Base-by-base conservation (phyloP, 2,329 filamentous ascomycete genomes). In the Epichloe elymi region DNA sequence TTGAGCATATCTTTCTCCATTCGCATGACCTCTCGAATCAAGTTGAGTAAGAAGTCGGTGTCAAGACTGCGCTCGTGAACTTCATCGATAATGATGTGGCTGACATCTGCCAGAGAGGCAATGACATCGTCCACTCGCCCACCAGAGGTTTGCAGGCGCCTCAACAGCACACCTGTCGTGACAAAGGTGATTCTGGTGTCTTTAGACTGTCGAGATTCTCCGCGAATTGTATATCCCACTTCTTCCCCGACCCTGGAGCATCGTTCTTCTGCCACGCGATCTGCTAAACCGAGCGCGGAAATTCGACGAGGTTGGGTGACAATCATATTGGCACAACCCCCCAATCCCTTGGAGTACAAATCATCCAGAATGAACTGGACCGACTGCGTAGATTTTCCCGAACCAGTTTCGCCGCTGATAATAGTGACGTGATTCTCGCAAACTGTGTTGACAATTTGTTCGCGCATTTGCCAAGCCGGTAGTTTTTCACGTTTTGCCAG, bases 361-460 rank as follows among this genome's bases (percentile, higher is more conserved):
- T 97, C 88, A 60, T 98, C 93, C 1, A 98, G 74, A 42, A 98
- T 77, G 66, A 97, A 98, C 65, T 98, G 93, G 36, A 97, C 88
- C 2, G 88, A 93, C 65, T 98, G 93, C 0, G 93, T 97, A 46
- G 88, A 95, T 68, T 98, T 98, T 62, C 93, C 93, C 17, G 88
- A 95, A 49, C 93, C 93, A 4, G 93, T 98, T 69, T 97, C 93
- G 58, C 93, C 93, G 42, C 90, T 94, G 59, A 98, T 93, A 60
- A 98, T 96, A 1, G 88, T 95, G 48, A 98, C 89, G 65, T 96
- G 85, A 61, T 91, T 82, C 4, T 75, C 71, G 41, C 76, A 76
- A 46, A 98, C 86, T 0, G 86, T 85, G 19, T 78, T 66, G 10
- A 97, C 80, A 33, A 98, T 87, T 1, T 76, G 73, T 19, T 91